A percentile compares a stretch with the other conserved stretches of the same genome.
Evolutionary conservation across 768 basidiomycete species (phyloP).

Genomic region (Agrocybe praecox): DNA sequence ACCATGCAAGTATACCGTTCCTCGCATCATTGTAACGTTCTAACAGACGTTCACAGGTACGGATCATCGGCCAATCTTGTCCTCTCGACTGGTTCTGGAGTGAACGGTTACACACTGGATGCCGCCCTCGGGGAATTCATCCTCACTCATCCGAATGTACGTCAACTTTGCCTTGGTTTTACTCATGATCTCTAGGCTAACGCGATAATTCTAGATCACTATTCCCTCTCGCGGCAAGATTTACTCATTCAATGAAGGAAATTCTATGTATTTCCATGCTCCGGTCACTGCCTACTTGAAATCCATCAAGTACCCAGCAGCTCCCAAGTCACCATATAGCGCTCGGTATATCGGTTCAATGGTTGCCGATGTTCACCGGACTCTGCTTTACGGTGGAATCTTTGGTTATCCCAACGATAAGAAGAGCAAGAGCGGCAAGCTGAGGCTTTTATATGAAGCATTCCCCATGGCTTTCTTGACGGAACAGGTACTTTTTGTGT

Average conservation of each 20-base stretch:
- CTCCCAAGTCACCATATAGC: conserved; percentile 83
- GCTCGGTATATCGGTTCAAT: conserved; percentile 97
- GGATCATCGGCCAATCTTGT: conserved; percentile 98
- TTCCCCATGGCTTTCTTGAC: conserved; percentile 97
- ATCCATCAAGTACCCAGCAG: conserved; percentile 86
- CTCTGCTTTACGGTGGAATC: conserved; percentile 95
- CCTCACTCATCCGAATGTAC: conserved; percentile 92
- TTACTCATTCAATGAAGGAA: conserved; percentile 99
- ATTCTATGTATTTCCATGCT: conserved; percentile 89
- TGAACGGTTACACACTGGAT: conserved; percentile 98
- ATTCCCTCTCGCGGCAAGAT: conserved; percentile 96
- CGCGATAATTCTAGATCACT: conserved; percentile 61
- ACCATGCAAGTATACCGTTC: conserved; percentile 69
- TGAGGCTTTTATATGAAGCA: conserved; percentile 94
- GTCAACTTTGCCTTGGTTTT: conserved; percentile 20
- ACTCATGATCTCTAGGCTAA: conserved; percentile 1
- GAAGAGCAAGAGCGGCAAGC: conserved; percentile 95
- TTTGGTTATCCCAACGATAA: conserved; percentile 98
- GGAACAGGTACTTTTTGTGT: conserved; percentile 78
- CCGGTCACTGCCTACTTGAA: conserved; percentile 83
- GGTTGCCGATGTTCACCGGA: conserved; percentile 98
- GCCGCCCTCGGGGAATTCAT: conserved; percentile 97
- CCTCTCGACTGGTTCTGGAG: conserved; percentile 91
- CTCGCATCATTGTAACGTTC: background rate
- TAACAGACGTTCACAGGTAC: conserved; percentile 38